Base-by-base conservation (phyloP, 306 rosid genomes). In the Quillaja saponaria region DNA sequence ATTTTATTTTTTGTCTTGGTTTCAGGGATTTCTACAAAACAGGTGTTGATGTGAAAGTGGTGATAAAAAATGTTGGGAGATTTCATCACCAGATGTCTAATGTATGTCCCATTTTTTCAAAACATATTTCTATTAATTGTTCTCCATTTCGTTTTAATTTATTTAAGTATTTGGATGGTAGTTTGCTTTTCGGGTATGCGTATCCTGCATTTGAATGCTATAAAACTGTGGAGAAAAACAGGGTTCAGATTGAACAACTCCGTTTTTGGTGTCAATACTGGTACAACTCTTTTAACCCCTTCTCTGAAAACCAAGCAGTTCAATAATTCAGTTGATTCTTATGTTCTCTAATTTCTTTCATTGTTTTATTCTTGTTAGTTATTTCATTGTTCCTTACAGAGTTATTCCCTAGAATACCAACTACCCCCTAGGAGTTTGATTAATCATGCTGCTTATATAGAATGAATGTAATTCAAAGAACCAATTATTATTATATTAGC, bases 261-360 rank as follows among this genome's bases (percentile, higher is more conserved):
- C 91, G 90, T 18, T 87, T 94, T 66, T 94, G 99, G 99, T 92
- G 97, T 68, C 88, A 89, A 75, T 89, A 89, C 55, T 94, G 99
- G 98, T 92, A 84, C 53, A 68, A 25, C 35, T 17, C 31, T 8
- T 0, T 1, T 7, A 1, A 52, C 20, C 5, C 35, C 44, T 7
- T 48, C 8, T 65, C 33, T 62, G 13, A n/a, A 48, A 33, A 18
- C 37, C 3, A 28, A 12, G 15, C 45, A 8, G 61, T 15, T 62
- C 25, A 3, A 60, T 0, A 58, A 34, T 50, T 38, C 11, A 8
- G 47, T 6, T 19, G 13, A 39, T 12, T n/a, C 38, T 31, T 10
- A 6, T 31, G 40, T 34, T n/a, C 41, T 34, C 33, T n/a, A 35
- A 18, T 39, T 56, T 57, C 25, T 1, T 13, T n/a, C 38, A 7